Conservation (phyloP, 768 basidiomycete species). For the Hebeloma cylindrosporum region DNA sequence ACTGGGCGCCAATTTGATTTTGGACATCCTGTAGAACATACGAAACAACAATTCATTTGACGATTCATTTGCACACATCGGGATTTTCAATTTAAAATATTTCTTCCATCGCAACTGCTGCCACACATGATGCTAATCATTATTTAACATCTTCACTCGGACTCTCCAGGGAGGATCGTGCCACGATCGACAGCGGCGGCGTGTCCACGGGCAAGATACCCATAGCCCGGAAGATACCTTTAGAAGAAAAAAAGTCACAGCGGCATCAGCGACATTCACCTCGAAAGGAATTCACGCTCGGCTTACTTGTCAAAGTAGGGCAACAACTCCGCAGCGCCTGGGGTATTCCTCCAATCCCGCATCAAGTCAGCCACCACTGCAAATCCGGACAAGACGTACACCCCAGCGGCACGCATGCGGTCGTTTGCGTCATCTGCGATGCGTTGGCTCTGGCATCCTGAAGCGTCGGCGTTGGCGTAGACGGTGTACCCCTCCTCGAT, state of each 20-base stretch:
- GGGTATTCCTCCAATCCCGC: conserved; percentile 51
- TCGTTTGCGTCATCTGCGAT: conserved; percentile 47
- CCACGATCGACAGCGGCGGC: conserved; percentile 26
- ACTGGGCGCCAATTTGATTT: no score
- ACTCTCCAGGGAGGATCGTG: conserved; percentile 21
- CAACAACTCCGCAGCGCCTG: conserved; percentile 41
- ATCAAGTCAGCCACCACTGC: conserved; percentile 46
- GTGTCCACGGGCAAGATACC: conserved; percentile 28
- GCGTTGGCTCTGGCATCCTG: conserved; percentile 39
- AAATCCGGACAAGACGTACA: conserved; percentile 46
- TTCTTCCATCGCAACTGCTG: background rate
- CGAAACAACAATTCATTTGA: no score
- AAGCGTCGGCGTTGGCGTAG: conserved; percentile 47
- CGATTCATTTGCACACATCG: no score
- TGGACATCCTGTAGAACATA: no score
- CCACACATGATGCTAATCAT: background rate
- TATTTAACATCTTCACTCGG: conserved; percentile 13
- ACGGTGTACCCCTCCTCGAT: conserved; percentile 46
- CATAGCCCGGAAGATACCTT: conserved; percentile 28
- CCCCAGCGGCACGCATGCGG: conserved; percentile 48
- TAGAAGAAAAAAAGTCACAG: background rate
- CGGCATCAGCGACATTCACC: background rate
- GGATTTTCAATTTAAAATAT: no score
- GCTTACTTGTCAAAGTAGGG: conserved; percentile 48
- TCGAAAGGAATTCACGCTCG: background rate